These are phyloP conservation scores for Penstemon eatonii DNA, from an alignment of 257 asterid genomes.

Conservation along the genomic window DNA sequence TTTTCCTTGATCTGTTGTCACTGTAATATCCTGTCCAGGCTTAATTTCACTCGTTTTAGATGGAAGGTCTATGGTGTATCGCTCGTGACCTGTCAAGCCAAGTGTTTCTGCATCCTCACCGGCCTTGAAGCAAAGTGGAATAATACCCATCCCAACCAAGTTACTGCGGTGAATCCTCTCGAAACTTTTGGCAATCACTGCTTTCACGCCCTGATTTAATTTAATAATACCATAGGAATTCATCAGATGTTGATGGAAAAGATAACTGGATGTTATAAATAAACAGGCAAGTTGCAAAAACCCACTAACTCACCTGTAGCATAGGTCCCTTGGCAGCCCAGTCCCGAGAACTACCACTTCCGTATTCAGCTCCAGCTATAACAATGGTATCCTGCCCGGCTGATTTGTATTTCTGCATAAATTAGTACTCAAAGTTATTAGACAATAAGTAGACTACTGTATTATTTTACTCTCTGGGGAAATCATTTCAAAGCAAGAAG, in stretches of 20 bases:
- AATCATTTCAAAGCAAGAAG: background rate
- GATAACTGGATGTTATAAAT: background rate
- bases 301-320: constrained; percentile 60
- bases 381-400: constrained; percentile 80
- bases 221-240: background rate
- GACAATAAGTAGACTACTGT: background rate
- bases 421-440: constrained; percentile 4
- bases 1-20: constrained; percentile 69
- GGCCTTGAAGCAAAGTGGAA: constrained; percentile 86
- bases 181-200: constrained; percentile 89
- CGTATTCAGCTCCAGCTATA: constrained; percentile 94
- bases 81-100: constrained; percentile 83
- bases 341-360: constrained; percentile 98
- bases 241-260: background rate
- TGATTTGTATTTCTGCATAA: constrained; percentile 68
- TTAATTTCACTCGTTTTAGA: constrained; percentile 53
- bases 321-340: constrained; percentile 99
- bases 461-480: background rate
- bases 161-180: constrained; percentile 97
- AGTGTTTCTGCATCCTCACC: constrained; percentile 85
- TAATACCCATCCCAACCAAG: constrained; percentile 91
- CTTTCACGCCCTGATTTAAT: constrained; percentile 79
- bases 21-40: constrained; percentile 83
- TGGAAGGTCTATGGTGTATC: constrained; percentile 80
- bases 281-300: background rate